Conservation (phyloP, 768 basidiomycete genomes). For the Agaricus blazei region DNA sequence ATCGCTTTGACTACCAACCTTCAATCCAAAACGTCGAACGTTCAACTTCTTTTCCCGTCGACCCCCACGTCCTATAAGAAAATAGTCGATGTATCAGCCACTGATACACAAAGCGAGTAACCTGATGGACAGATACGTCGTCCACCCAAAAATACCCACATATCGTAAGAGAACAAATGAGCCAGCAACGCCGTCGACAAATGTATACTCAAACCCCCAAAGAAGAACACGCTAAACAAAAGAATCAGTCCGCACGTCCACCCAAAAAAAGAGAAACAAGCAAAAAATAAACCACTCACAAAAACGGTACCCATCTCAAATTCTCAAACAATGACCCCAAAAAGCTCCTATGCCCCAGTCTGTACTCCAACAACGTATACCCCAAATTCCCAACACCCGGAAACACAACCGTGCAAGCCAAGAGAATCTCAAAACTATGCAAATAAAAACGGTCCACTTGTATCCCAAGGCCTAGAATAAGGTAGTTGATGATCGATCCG, state of each 20-base stretch:
- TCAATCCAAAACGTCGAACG: slow-evolving; percentile 88
- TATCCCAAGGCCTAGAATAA: slow-evolving; percentile 65
- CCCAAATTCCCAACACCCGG: slow-evolving; percentile 71
- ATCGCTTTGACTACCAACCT: slow-evolving; percentile 18
- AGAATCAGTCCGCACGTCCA: neutral
- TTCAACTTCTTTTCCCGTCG: slow-evolving; percentile 76
- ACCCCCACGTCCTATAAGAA: slow-evolving; percentile 44
- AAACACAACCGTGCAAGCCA: slow-evolving; percentile 76
- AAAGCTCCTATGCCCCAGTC: slow-evolving; percentile 57
- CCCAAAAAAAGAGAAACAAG: no score
- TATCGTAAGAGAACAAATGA: slow-evolving; percentile 61
- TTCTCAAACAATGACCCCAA: slow-evolving; percentile 50
- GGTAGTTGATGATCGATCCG: slow-evolving; percentile 67
- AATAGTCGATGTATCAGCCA: neutral
- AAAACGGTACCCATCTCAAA: slow-evolving; percentile 66
- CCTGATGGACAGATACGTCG: neutral
- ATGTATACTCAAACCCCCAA: slow-evolving; percentile 70
- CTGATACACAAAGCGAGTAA: no score
- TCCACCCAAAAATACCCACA: slow-evolving; percentile 25
- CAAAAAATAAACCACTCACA: slow-evolving; percentile 36
- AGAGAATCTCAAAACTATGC: slow-evolving; percentile 76
- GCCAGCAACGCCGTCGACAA: slow-evolving; percentile 62
- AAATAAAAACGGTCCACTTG: slow-evolving; percentile 72
- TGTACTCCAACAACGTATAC: slow-evolving; percentile 70
- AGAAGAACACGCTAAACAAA: slow-evolving; percentile 60